Evolutionary conservation across 2,329 filamentous ascomycete species (phyloP).

Genomic region (Amesomyces nigricolor): DNA sequence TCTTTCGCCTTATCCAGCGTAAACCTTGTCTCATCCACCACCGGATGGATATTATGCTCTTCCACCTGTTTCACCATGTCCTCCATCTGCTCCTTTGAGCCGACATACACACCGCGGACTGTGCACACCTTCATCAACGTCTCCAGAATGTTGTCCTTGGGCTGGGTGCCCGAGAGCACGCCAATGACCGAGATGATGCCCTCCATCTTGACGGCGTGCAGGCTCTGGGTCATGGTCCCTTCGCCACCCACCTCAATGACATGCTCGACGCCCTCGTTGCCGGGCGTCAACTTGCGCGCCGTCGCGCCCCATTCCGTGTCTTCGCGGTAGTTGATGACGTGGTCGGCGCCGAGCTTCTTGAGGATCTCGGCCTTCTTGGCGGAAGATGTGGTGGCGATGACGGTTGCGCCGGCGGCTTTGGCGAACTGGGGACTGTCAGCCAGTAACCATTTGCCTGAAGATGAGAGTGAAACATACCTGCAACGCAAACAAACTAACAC

Average conservation of each 20-base stretch:
- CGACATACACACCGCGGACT: slow-evolving; percentile 38
- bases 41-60: slow-evolving; percentile 38
- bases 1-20: slow-evolving; percentile 34
- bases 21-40: slow-evolving; percentile 36
- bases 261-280: slow-evolving; percentile 44
- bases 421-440: slow-evolving; percentile 31
- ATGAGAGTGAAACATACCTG: slow-evolving; percentile 32
- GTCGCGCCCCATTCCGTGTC: slow-evolving; percentile 49
- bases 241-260: slow-evolving; percentile 53
- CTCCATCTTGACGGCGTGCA: slow-evolving; percentile 30
- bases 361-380: slow-evolving; percentile 44
- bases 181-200: slow-evolving; percentile 37
- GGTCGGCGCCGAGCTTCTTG: slow-evolving; percentile 48
- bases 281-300: slow-evolving; percentile 44
- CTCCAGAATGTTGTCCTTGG: slow-evolving; percentile 49
- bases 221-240: slow-evolving; percentile 42
- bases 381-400: slow-evolving; percentile 53
- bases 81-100: slow-evolving; percentile 36
- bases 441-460: neutral
- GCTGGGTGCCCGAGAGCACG: slow-evolving; percentile 38
- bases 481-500: slow-evolving; percentile 61
- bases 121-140: slow-evolving; percentile 37
- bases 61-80: slow-evolving; percentile 41
- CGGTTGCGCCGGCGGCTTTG: slow-evolving; percentile 45
- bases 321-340: slow-evolving; percentile 53